phyloP scores from a whole-genome alignment of 345 rosid genomes.

The Nephelium lappaceum region DNA sequence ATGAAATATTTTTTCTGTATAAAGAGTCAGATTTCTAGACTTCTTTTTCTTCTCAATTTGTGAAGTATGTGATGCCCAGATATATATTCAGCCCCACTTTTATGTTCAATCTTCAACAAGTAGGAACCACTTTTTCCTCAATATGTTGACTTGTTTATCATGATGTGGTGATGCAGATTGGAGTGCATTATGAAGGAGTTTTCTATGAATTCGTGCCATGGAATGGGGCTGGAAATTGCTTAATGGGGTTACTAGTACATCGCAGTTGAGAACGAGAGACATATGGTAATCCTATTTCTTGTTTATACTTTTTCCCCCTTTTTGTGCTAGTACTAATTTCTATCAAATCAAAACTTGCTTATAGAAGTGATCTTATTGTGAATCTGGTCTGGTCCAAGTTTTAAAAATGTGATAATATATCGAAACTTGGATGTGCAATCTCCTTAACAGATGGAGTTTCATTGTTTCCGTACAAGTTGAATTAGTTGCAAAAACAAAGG shows the following conservation, averaged over 20 bases:
- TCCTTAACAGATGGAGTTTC: background rate
- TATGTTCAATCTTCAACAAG: background rate
- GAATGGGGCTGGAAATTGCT: conserved; percentile 72
- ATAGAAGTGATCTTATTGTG: background rate
- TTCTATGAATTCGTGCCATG: conserved; percentile 95
- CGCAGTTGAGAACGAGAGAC: conserved; percentile 69
- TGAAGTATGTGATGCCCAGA: background rate
- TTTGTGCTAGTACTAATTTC: background rate
- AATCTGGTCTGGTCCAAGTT: background rate
- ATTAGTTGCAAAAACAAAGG: conserved; percentile 71
- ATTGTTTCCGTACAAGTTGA: conserved; percentile 55
- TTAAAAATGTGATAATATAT: background rate
- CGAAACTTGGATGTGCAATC: background rate
- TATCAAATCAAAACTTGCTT: background rate
- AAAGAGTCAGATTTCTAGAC: background rate
- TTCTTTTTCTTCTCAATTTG: background rate
- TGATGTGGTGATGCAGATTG: conserved; percentile 57
- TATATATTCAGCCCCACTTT: background rate
- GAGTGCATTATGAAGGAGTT: conserved; percentile 81
- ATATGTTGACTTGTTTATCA: background rate
- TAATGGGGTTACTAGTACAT: conserved; percentile 88
- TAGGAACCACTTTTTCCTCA: background rate
- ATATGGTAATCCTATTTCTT: conserved; percentile 48
- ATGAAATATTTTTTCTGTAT: no score
- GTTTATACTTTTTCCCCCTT: background rate